These are phyloP conservation scores for Aphanomyces euteiches DNA, from an alignment of 352 stramenopile genomes.

Conservation along the genomic window DNA sequence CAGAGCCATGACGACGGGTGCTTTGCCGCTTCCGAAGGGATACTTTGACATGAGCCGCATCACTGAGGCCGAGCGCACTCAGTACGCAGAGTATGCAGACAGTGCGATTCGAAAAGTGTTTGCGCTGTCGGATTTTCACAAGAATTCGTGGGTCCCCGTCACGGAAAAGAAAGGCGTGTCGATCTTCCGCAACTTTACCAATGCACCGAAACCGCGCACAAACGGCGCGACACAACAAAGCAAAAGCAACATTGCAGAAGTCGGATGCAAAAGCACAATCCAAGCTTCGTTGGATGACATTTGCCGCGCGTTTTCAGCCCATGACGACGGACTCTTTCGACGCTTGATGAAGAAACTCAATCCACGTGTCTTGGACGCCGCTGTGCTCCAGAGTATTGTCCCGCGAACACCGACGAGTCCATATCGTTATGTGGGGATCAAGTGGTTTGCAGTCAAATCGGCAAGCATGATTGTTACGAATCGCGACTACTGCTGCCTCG, in stretches of 20 bases:
- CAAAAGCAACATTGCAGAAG: conserved; percentile 75
- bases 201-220: conserved; percentile 48
- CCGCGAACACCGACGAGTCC: conserved; percentile 62
- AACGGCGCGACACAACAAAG: background rate
- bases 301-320: conserved; percentile 65
- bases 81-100: conserved; percentile 79
- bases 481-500: conserved; percentile 81
- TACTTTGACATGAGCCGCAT: conserved; percentile 74
- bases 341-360: conserved; percentile 83
- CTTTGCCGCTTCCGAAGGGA: conserved; percentile 62
- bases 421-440: conserved; percentile 83
- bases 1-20: conserved; percentile 43
- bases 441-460: conserved; percentile 84
- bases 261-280: conserved; percentile 65
- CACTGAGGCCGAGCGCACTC: conserved; percentile 62
- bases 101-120: conserved; percentile 81
- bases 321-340: conserved; percentile 72
- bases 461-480: conserved; percentile 75
- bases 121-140: conserved; percentile 70
- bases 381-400: conserved; percentile 74
- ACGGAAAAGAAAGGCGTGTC: conserved; percentile 78
- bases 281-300: conserved; percentile 69
- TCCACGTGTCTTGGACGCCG: conserved; percentile 68
- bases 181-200: conserved; percentile 74
- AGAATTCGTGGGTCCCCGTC: conserved; percentile 82